These are phyloP conservation scores for Phytophthora ohioensis DNA, from an alignment of 352 stramenopile species.

Conservation along the genomic window DNA sequence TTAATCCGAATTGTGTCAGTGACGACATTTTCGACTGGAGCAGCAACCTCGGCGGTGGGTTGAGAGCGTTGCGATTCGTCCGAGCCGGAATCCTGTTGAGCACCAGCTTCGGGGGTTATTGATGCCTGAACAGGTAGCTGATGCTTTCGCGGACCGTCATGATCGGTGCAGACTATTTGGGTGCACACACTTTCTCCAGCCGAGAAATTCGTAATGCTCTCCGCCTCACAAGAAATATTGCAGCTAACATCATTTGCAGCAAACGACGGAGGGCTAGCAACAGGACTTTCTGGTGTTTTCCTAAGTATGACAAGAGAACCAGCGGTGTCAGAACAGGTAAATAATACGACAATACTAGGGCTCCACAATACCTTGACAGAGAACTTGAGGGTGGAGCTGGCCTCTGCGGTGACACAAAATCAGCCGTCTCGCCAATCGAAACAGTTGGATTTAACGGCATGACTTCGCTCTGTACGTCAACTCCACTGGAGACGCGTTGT, in stretches of 20 bases:
- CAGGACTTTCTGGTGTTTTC: conserved; percentile 17
- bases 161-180: not conserved
- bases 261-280: conserved; percentile 18
- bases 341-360: not conserved
- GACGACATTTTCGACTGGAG: conserved; percentile 9
- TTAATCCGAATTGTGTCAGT: conserved; percentile 45
- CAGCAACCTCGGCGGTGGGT: not conserved
- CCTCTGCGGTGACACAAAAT: not conserved
- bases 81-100: not conserved
- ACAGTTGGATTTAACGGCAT: conserved; percentile 8
- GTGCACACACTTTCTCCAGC: conserved; percentile 1
- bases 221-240: not conserved
- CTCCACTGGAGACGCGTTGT: not conserved
- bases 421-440: not conserved
- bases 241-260: not conserved
- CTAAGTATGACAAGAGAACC: conserved; percentile 9
- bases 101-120: conserved; percentile 1
- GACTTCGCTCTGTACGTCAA: conserved; percentile 15
- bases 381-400: conserved; percentile 1
- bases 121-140: not conserved
- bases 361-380: conserved; percentile 31
- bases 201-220: not conserved
- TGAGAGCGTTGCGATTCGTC: conserved; percentile 1
- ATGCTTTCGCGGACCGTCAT: not conserved
- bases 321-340: not conserved